A percentile compares a stretch with the other conserved stretches of the same genome.
phyloP scores from a whole-genome alignment of 2,329 filamentous ascomycete species.

The Pyrenochaeta sp. region DNA sequence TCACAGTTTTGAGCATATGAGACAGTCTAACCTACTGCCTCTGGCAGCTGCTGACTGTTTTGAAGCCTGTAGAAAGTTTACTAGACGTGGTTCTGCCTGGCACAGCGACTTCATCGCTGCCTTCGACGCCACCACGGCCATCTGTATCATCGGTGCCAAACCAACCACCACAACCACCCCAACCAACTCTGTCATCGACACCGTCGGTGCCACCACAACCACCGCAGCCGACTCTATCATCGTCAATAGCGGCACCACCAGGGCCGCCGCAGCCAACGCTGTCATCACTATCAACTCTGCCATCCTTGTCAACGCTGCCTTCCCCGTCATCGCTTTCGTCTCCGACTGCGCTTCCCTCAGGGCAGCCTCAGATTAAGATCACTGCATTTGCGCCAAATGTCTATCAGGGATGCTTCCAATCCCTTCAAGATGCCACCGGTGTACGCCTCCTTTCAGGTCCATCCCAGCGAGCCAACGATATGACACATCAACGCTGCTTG shows the following conservation, averaged over 20 bases:
- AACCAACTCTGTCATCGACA: too few species aligned
- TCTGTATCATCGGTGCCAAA: not conserved
- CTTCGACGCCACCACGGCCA: not conserved
- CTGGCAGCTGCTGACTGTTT: conserved; percentile 17
- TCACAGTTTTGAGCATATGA: conserved; percentile 18
- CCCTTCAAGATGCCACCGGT: not conserved
- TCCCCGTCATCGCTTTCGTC: not conserved
- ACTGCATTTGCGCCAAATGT: not conserved
- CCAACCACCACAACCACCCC: not conserved
- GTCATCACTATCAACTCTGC: not conserved
- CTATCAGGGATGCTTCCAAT: not conserved
- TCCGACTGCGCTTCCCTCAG: not conserved
- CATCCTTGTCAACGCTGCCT: not conserved
- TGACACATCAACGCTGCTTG: not conserved
- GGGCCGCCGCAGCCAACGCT: not conserved
- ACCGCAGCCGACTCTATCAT: not conserved
- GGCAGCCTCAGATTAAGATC: not conserved
- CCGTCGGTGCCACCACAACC: not conserved
- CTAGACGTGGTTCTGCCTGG: not conserved
- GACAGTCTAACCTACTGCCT: conserved; percentile 19
- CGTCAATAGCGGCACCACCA: too few species aligned
- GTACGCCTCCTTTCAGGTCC: not conserved
- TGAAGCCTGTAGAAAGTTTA: not conserved
- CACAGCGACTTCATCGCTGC: not conserved
- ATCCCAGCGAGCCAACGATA: not conserved